Evolutionary conservation across 179 eudicot species (phyloP).

Genomic region (Nepenthes alata): DNA sequence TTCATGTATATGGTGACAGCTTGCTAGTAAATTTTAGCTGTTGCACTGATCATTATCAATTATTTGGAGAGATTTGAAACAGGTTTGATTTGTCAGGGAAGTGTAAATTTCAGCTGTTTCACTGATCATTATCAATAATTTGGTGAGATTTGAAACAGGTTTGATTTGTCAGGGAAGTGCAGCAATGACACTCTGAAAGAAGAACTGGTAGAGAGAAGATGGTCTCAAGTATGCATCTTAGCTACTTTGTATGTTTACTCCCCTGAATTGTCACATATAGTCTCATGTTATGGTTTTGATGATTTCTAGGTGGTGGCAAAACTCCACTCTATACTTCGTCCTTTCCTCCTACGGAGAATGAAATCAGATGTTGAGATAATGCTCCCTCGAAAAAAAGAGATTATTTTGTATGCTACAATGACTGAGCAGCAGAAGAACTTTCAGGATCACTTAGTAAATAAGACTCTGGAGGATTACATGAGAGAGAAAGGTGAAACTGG

Average conservation of each 20-base stretch:
- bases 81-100: conserved; percentile 93
- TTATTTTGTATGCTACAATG: conserved; percentile 78
- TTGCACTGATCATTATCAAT: background rate
- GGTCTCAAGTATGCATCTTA: conserved; percentile 46
- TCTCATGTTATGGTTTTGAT: background rate
- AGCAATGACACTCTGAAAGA: conserved; percentile 50
- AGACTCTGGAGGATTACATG: conserved; percentile 55
- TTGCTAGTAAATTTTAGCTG: too few relatives aligned
- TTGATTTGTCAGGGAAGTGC: conserved; percentile 78
- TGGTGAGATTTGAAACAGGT: conserved; percentile 31
- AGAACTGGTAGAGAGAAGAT: conserved; percentile 78
- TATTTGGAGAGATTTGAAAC: background rate
- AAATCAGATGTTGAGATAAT: conserved; percentile 73
- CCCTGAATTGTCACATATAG: background rate
- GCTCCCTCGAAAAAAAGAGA: conserved; percentile 95
- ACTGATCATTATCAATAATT: background rate
- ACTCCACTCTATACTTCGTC: conserved; percentile 88
- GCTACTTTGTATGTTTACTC: background rate
- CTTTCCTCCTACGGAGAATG: conserved; percentile 92
- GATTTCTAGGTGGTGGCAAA: conserved; percentile 71
- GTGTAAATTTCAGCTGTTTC: conserved; percentile 12
- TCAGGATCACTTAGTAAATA: conserved; percentile 75
- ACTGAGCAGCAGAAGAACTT: conserved; percentile 77
- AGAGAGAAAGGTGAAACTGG: conserved; percentile 33
- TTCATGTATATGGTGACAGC: too few relatives aligned